These are phyloP conservation scores for Violaceomyces palustris DNA, from an alignment of 1,284 basidiomycete genomes.

Conservation along the genomic window DNA sequence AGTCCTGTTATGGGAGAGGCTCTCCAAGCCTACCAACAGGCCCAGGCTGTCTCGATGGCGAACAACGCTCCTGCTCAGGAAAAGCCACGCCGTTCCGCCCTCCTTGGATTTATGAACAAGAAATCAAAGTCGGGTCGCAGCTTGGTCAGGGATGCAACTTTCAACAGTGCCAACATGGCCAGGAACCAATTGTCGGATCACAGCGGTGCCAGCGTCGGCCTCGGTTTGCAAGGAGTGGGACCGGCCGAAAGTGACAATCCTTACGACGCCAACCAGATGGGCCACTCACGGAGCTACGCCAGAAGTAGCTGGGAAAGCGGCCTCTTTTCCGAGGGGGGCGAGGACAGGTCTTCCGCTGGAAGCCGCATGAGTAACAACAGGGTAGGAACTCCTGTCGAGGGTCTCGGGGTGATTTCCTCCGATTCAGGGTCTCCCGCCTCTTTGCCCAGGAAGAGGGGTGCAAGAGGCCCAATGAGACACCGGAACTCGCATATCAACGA, in stretches of 20 bases:
- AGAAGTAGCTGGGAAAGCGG: conserved; percentile 38
- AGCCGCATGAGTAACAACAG: too few species aligned
- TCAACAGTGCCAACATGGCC: not conserved
- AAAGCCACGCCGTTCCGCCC: not conserved
- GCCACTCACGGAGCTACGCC: conserved; percentile 5
- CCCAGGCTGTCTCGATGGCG: too few species aligned
- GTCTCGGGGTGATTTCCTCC: too few species aligned
- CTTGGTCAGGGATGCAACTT: not conserved
- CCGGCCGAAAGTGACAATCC: conserved; percentile 10
- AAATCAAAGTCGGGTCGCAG: not conserved
- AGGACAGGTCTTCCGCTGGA: not conserved
- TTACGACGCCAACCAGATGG: not conserved
- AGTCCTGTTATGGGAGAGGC: too few species aligned
- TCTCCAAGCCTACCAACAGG: too few species aligned
- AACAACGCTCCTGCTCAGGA: not conserved
- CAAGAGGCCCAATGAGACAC: conserved; percentile 40
- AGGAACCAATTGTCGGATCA: too few species aligned
- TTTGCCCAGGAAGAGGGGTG: too few species aligned
- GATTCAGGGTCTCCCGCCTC: too few species aligned
- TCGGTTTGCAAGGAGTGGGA: too few species aligned
- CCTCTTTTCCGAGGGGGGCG: conserved; percentile 24
- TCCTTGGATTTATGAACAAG: not conserved
- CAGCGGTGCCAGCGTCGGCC: too few species aligned
- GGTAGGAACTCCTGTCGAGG: too few species aligned
- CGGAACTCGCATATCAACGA: conserved; percentile 38